phyloP scores from a whole-genome alignment of 768 basidiomycete genomes.

The Termitomyces heimii region DNA sequence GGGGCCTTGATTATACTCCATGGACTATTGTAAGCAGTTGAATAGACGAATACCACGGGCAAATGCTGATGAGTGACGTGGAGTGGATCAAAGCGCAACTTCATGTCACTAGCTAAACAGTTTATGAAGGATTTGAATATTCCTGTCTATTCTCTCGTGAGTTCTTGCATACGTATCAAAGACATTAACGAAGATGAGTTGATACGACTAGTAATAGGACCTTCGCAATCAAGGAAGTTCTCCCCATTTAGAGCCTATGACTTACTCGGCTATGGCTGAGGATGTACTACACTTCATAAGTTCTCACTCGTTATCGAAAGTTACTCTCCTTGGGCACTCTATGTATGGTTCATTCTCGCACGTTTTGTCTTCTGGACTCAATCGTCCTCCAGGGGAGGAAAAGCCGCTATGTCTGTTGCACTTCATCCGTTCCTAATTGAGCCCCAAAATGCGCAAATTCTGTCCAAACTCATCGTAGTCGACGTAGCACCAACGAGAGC shows the following conservation, averaged over 20 bases:
- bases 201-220: slow-evolving; percentile 22
- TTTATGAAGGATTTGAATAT: slow-evolving; percentile 54
- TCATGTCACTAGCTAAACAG: slow-evolving; percentile 67
- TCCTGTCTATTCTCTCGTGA: slow-evolving; percentile 63
- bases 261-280: slow-evolving; percentile 66
- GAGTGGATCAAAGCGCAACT: slow-evolving; percentile 84
- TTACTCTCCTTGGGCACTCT: slow-evolving; percentile 80
- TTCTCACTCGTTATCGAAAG: slow-evolving; percentile 41
- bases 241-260: slow-evolving; percentile 65
- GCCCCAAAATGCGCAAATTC: slow-evolving; percentile 18
- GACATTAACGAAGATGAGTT: not conserved
- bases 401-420: slow-evolving; percentile 66
- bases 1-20: slow-evolving; percentile 50
- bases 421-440: slow-evolving; percentile 34
- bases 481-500: slow-evolving; percentile 69
- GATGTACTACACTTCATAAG: slow-evolving; percentile 69
- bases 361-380: not conserved
- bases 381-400: slow-evolving; percentile 60
- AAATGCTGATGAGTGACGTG: not conserved
- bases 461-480: slow-evolving; percentile 59
- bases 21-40: slow-evolving; percentile 46
- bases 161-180: not conserved
- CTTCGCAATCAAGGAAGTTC: slow-evolving; percentile 81
- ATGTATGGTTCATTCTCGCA: slow-evolving; percentile 46
- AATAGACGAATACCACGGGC: not conserved